Conservation (phyloP, 345 rosid species). For the Eucalyptus erythrocorys region DNA sequence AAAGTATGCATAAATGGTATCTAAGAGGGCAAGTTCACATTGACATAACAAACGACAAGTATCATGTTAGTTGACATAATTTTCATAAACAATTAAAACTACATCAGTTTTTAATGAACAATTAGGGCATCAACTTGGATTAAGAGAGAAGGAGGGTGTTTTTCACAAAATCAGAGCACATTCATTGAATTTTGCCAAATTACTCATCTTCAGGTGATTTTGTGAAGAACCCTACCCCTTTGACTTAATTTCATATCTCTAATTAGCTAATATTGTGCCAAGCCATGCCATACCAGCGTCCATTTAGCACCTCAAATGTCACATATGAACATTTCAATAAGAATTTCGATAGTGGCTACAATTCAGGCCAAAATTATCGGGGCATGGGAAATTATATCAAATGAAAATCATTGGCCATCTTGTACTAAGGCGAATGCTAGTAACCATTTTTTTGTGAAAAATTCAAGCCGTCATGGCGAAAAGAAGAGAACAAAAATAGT, state of each 20-base stretch:
- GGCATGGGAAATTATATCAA: background rate
- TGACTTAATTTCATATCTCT: too few relatives aligned
- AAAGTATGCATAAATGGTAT: background rate
- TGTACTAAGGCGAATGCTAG: background rate
- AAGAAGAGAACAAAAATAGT: background rate
- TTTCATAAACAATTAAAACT: background rate
- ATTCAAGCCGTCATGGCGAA: background rate
- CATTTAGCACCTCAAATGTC: too few relatives aligned
- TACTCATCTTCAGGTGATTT: too few relatives aligned
- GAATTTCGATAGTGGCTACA: background rate
- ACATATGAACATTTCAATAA: background rate
- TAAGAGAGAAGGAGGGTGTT: background rate
- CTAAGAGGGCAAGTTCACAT: background rate
- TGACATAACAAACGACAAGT: background rate
- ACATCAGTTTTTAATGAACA: background rate
- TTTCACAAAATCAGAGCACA: background rate
- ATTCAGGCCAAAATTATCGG: background rate
- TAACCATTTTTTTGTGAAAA: background rate
- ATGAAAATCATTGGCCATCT: background rate
- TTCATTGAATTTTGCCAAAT: background rate
- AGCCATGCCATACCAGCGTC: background rate
- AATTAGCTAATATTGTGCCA: too few relatives aligned
- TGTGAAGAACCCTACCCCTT: too few relatives aligned
- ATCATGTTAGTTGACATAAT: rapidly evolving
- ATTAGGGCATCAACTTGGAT: background rate